Base-by-base conservation (phyloP, 2,329 filamentous ascomycete species). In the Xylaria sp. region DNA sequence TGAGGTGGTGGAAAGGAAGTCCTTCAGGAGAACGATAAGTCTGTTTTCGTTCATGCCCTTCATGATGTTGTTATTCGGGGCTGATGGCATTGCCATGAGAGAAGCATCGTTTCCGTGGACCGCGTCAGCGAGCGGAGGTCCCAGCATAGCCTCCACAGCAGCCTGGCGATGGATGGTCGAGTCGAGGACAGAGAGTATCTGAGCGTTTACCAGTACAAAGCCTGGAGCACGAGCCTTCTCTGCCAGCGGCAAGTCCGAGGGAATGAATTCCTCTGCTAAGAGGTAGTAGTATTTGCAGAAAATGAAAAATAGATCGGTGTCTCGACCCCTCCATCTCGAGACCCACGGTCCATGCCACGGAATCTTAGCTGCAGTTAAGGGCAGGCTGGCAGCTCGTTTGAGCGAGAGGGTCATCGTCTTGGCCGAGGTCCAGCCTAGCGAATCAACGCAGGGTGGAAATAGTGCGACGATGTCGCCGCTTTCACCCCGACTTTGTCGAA, bases 251-350 rank as follows among this genome's bases (percentile, higher is more conserved):
- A 86, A 67, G 3, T 75, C 76, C 0, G 73, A 63, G 0, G 87
- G 86, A 63, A 89, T 77, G 61, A 89, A 89, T 55, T 94, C 90
- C 39, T 90, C 85, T 3, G 87, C 81, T 2, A 97, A 78, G 18
- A 93, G 81, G 70, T 93, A 89, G 64, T 89, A 95, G 69, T 94
- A 88, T 72, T 96, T 96, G 74, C 87, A 85, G 66, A 97, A 97
- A 41, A 95, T 88, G 73, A 93, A 96, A 69, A 96, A 91, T 29
- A 97, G 77, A 66, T 96, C 92, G 3, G 89, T 95, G 64, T 96
- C 92, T 2, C 86, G 85, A 13, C 92, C 92, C 57, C 85, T 88
- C 92, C 92, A 97, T 56, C 91, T 85, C 38, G 88, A 84, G 7
- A 90, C 78, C 92, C 92, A 97, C 1, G 87, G 86, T 1, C 91